A percentile compares a stretch with the other conserved stretches of the same genome.
phyloP scores from a whole-genome alignment of 768 basidiomycete species.

The Astraeus odoratus region DNA sequence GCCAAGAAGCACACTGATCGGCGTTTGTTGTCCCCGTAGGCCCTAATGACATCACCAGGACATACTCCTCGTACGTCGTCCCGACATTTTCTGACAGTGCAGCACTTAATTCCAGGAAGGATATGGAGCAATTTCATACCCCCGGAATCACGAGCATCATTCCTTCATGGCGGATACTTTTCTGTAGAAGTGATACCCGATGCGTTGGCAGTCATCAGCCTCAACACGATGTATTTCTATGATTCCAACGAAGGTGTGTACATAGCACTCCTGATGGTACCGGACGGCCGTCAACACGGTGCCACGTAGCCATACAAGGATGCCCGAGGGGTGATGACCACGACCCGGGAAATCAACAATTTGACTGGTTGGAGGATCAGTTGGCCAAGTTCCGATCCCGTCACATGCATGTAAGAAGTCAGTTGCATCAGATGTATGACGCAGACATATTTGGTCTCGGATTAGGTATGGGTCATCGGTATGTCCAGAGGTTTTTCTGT shows the following conservation, averaged over 20 bases:
- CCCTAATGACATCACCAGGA: conserved; percentile 61
- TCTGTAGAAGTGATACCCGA: conserved; percentile 74
- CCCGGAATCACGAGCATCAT: conserved; percentile 63
- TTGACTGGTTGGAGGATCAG: conserved; percentile 90
- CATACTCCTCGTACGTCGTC: conserved; percentile 56
- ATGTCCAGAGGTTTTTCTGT: conserved; percentile 4
- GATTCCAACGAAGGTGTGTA: conserved; percentile 70
- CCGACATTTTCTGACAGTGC: neutral
- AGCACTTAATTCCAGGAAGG: conserved; percentile 30
- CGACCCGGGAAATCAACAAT: conserved; percentile 84
- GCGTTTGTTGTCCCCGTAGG: conserved; percentile 30
- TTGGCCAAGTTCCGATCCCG: conserved; percentile 58
- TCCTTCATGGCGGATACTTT: conserved; percentile 84
- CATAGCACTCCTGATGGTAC: conserved; percentile 2
- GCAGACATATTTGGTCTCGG: neutral
- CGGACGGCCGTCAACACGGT: neutral
- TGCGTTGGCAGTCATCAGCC: conserved; percentile 67
- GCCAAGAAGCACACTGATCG: neutral
- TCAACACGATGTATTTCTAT: conserved; percentile 91
- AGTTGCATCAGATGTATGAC: neutral
- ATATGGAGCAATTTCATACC: conserved; percentile 85
- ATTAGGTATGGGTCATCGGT: conserved; percentile 45
- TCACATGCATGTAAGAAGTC: conserved; percentile 59
- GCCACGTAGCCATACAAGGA: conserved; percentile 61
- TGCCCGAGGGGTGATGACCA: conserved; percentile 54